Base-by-base conservation (phyloP, 768 basidiomycete genomes). In the Boletus vinaceobasis region DNA sequence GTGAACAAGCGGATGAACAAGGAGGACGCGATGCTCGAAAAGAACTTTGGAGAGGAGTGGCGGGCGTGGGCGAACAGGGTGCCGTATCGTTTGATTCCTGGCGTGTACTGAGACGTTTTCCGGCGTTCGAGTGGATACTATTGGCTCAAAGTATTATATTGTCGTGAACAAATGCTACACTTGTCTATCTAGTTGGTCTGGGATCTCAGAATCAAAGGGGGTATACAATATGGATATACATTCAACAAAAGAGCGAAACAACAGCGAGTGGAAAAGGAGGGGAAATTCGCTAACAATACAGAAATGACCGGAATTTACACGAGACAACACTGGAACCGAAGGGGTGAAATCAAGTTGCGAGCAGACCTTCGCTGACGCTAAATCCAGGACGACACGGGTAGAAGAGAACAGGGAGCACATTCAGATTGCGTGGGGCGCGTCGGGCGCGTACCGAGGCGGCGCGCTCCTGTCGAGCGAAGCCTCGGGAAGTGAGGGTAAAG, bases 11-110 rank as follows among this genome's bases (percentile, higher is more conserved):
- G 74, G 37, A 65, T 72, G 48, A 27, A 54, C 35, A 63, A 39
- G 38, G 70, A 71, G 45, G 68, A 71, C n/a, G 40, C 42, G 35
- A 72, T 68, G 66, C 52, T 71, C 11, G 61, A 66, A n/a, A 35
- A 50, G 19, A 19, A 51, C 21, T 68, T 71, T 58, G 67, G 71
- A 1, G 59, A 62, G 19, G 60, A 27, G 23, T 71, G 71, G 71
- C 60, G 55, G 5, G 48, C 45, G 21, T 71, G 67, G 63, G 50
- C 40, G 7, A 59, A 19, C 36, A 49, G 45, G 31, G 71, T 72
- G 3, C 63, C 61, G 0, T 67, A 29, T 43, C 53, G 59, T 4
- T 39, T 71, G 44, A 27, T 72, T 3, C 70, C 68, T 0, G 56
- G 63, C 5, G 43, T 68, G 4, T 65, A 55, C 26, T 67, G 42